Evolutionary conservation across 208 protist species (phyloP).

Genomic region (Trypanosomatidae sp.): DNA sequence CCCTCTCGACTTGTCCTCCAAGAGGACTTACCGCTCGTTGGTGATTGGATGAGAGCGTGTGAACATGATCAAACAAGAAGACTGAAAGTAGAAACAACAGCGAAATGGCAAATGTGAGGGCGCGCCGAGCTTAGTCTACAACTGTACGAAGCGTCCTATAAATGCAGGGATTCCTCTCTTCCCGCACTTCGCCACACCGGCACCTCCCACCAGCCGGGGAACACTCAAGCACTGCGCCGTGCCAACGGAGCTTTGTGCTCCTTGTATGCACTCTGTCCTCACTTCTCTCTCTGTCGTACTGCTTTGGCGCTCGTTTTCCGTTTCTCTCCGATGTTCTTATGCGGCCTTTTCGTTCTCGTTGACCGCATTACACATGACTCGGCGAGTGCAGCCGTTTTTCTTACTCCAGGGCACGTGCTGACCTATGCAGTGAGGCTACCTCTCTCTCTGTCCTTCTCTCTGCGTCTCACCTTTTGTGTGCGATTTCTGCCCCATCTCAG

Average conservation of each 20-base stretch:
- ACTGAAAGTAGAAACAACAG: neutral
- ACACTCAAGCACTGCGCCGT: neutral
- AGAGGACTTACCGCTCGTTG: neutral
- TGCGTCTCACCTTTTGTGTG: neutral
- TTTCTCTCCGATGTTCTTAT: neutral
- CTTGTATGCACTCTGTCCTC: neutral
- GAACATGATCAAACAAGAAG: neutral
- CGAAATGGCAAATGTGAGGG: neutral
- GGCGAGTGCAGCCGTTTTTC: neutral
- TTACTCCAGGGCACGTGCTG: neutral
- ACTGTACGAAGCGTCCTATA: neutral
- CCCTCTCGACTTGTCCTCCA: neutral
- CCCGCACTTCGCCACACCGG: neutral
- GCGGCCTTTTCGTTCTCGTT: neutral
- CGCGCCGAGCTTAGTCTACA: neutral
- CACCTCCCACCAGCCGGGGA: neutral
- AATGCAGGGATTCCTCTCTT: neutral
- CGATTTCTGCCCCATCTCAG: neutral
- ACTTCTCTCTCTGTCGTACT: neutral
- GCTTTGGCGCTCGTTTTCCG: neutral
- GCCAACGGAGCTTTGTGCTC: neutral
- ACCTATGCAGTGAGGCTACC: neutral
- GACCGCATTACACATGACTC: neutral
- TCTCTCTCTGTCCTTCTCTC: conserved; percentile 1
- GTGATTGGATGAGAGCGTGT: neutral